Evolutionary conservation across 2,329 filamentous ascomycete genomes (phyloP).

Genomic region (Aureobasidium zeae): DNA sequence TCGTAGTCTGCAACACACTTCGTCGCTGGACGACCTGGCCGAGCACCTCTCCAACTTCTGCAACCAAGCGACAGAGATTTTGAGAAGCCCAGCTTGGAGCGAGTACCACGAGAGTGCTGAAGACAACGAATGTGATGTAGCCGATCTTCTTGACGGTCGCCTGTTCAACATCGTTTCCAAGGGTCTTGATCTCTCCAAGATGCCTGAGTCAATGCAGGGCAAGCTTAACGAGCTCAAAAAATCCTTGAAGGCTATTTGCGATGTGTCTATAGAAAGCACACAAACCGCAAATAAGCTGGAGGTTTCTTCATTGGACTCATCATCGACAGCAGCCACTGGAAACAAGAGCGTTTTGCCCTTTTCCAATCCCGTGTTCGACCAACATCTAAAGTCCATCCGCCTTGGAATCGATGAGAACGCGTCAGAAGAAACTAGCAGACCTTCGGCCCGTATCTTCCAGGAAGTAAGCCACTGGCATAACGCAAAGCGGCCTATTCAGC

Average conservation of each 20-base stretch:
- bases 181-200: background rate
- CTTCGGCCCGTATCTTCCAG: conserved; percentile 36
- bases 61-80: conserved; percentile 28
- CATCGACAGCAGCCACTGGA: conserved; percentile 3
- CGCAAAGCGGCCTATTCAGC: conserved; percentile 43
- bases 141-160: conserved; percentile 49
- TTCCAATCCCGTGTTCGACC: conserved; percentile 39
- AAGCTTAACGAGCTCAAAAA: background rate
- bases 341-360: conserved; percentile 37
- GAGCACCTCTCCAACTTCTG: conserved; percentile 28
- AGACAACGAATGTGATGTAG: conserved; percentile 35
- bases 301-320: background rate
- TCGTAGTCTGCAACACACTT: conserved; percentile 21
- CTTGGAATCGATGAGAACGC: conserved; percentile 30
- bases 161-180: conserved; percentile 29
- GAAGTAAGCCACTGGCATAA: conserved; percentile 55
- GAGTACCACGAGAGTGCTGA: conserved; percentile 20
- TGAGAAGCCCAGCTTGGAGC: conserved; percentile 32
- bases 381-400: conserved; percentile 38
- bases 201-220: background rate
- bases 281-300: background rate
- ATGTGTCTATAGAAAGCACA: background rate
- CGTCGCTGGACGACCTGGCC: conserved; percentile 16
- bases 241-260: background rate
- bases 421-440: conserved; percentile 25